Conservation (phyloP, 208 protist species). For the Leishmania gerbilli region DNA sequence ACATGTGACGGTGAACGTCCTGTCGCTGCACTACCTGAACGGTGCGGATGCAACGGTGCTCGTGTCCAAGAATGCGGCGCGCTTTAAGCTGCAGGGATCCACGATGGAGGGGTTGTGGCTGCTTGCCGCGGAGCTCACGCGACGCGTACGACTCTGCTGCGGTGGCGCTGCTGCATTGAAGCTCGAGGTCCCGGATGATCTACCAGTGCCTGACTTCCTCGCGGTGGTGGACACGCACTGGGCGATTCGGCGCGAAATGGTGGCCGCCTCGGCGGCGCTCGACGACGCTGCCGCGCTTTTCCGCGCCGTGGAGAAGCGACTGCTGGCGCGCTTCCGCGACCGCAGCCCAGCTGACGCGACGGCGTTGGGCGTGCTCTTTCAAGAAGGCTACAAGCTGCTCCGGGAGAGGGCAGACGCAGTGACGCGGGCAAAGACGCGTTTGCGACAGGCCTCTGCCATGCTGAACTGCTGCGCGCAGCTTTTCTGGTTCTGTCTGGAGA, state of each 20-base stretch:
- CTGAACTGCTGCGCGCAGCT: conserved; percentile 84
- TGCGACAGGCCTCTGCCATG: conserved; percentile 56
- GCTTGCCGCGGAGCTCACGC: conserved; percentile 68
- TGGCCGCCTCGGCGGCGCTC: conserved; percentile 39
- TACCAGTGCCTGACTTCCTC: conserved; percentile 83
- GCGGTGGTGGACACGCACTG: conserved; percentile 85
- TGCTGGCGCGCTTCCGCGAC: conserved; percentile 91
- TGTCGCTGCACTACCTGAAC: conserved; percentile 86
- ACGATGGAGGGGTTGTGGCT: conserved; percentile 91
- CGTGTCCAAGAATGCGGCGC: conserved; percentile 90
- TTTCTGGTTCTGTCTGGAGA: conserved; percentile 61
- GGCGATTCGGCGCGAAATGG: conserved; percentile 59
- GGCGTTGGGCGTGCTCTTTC: conserved; percentile 83
- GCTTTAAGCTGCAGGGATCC: conserved; percentile 86
- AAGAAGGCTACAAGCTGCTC: conserved; percentile 74
- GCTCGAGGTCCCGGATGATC: conserved; percentile 69
- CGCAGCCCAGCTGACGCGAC: conserved; percentile 73
- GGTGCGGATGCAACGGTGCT: conserved; percentile 91
- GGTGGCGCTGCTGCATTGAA: conserved; percentile 7
- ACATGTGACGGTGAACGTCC: conserved; percentile 57
- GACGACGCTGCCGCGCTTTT: conserved; percentile 68
- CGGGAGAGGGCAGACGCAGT: conserved; percentile 54
- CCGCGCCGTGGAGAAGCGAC: conserved; percentile 90
- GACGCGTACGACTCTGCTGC: conserved; percentile 60
- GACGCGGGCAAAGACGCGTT: conserved; percentile 30